A percentile compares a stretch with the other conserved stretches of the same genome.
Conservation (phyloP, 306 rosid species). For the Fagus crenata region DNA sequence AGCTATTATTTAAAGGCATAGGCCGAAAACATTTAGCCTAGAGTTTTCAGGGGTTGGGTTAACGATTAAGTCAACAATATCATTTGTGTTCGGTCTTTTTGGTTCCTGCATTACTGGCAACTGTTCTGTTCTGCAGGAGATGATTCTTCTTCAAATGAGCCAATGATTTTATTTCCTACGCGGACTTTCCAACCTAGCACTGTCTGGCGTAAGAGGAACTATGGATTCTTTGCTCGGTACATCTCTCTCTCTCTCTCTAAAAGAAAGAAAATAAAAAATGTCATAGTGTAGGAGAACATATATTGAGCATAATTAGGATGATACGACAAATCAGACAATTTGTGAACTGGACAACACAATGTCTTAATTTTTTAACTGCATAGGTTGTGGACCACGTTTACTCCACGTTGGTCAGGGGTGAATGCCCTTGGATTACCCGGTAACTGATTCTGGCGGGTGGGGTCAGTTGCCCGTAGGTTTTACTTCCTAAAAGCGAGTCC, state of each 20-base stretch:
- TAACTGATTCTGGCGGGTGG: too few relatives aligned
- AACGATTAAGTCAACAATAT: not conserved
- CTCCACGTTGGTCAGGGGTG: not conserved
- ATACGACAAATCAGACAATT: not conserved
- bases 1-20: too few relatives aligned
- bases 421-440: too few relatives aligned
- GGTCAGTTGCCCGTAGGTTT: too few relatives aligned
- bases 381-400: not conserved
- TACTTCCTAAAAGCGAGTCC: too few relatives aligned
- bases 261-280: not conserved
- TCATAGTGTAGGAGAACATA: not conserved
- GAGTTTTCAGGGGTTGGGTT: too few relatives aligned
- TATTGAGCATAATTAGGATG: not conserved
- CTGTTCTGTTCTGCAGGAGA: slow-evolving; percentile 45
- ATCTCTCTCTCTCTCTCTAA: not conserved
- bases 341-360: not conserved
- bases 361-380: not conserved
- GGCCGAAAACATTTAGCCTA: too few relatives aligned
- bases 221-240: too few relatives aligned
- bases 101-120: not conserved
- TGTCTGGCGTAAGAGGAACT: too few relatives aligned
- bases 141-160: slow-evolving; percentile 56
- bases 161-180: too few relatives aligned
- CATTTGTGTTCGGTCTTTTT: not conserved
- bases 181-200: too few relatives aligned